Evolutionary conservation across 441 rosid species (phyloP).

Genomic region (Aleurites moluccanus): DNA sequence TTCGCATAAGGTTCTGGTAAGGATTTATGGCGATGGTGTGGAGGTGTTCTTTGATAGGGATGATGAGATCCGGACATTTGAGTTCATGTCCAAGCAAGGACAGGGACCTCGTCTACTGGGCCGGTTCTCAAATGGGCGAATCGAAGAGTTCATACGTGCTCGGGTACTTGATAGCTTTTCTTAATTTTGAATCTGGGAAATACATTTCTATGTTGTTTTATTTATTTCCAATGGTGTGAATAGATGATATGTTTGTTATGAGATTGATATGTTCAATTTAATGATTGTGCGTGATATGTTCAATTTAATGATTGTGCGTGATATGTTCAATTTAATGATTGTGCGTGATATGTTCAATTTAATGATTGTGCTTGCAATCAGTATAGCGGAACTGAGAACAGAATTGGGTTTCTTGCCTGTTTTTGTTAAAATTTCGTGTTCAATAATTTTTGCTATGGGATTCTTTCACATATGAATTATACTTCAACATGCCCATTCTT

Average conservation of each 20-base stretch:
- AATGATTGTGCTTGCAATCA: neutral
- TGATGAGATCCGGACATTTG: slow-evolving; percentile 82
- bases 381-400: neutral
- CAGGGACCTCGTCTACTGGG: slow-evolving; percentile 82
- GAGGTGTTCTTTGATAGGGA: slow-evolving; percentile 78
- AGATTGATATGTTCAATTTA: neutral
- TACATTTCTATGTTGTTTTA: neutral
- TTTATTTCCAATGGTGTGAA: neutral
- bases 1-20: slow-evolving; percentile 69
- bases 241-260: neutral
- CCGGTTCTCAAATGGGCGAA: slow-evolving; percentile 74
- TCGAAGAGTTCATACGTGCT: slow-evolving; percentile 91
- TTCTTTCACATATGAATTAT: too few relatives aligned
- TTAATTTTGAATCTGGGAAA: neutral
- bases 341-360: neutral
- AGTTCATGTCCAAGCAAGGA: slow-evolving; percentile 85
- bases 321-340: neutral
- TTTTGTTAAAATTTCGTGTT: too few relatives aligned
- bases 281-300: neutral
- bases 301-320: neutral
- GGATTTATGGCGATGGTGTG: slow-evolving; percentile 95
- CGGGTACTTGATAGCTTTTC: slow-evolving; percentile 46
- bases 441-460: too few relatives aligned
- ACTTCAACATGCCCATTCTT: too few relatives aligned
- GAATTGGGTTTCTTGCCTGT: neutral